A percentile compares a stretch with the other conserved stretches of the same genome.
Evolutionary conservation across 768 basidiomycete genomes (phyloP).

Genomic region (Cystobasidium onofrii): DNA sequence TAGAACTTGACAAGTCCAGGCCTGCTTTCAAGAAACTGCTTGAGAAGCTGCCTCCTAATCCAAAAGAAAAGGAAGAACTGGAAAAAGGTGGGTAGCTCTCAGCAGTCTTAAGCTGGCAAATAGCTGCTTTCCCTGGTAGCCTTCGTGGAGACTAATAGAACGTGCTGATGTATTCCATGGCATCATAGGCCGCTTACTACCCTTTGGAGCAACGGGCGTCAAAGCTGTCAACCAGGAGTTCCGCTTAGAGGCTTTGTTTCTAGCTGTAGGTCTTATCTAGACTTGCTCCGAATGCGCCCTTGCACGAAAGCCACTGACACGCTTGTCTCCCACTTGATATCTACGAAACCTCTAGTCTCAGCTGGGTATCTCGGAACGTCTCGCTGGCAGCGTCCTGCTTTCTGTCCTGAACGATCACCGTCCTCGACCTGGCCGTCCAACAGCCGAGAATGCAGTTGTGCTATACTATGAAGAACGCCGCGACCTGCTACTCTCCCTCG

Average conservation of each 20-base stretch:
- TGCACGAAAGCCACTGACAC: neutral
- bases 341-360: slow-evolving; percentile 49
- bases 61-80: slow-evolving; percentile 38
- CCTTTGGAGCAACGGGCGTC: slow-evolving; percentile 53
- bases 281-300: neutral
- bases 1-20: slow-evolving; percentile 38
- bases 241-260: slow-evolving; percentile 64
- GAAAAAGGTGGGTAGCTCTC: slow-evolving; percentile 39
- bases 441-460: slow-evolving; percentile 60
- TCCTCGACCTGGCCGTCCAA: slow-evolving; percentile 57
- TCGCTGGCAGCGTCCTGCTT: slow-evolving; percentile 52
- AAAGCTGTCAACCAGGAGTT: slow-evolving; percentile 71
- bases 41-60: slow-evolving; percentile 36
- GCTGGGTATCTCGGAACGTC: slow-evolving; percentile 72
- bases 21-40: slow-evolving; percentile 37
- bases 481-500: slow-evolving; percentile 62
- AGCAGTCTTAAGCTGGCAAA: too few relatives aligned
- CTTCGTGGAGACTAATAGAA: too few relatives aligned
- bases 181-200: slow-evolving; percentile 36
- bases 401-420: slow-evolving; percentile 58
- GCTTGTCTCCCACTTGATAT: neutral
- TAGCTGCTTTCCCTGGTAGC: too few relatives aligned
- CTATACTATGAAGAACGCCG: slow-evolving; percentile 64
- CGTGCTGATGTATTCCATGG: too few relatives aligned
- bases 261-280: slow-evolving; percentile 49